Percentiles rank a stretch among this genome's conserved stretches.
These are phyloP conservation scores for Eucalyptus dawsonii DNA, from an alignment of 345 rosid species.

Conservation along the genomic window DNA sequence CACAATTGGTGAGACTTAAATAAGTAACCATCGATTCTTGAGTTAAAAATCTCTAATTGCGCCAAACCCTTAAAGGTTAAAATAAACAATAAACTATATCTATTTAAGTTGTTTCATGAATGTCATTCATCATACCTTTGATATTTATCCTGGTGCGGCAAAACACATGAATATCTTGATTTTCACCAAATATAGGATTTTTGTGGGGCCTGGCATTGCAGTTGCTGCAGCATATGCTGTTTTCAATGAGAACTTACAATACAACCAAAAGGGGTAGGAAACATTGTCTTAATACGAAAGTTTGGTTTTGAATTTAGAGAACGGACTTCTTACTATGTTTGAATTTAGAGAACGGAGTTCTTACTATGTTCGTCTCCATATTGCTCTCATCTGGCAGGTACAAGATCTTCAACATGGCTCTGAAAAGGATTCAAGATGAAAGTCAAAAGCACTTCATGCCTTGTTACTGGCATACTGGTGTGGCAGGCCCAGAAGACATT, in stretches of 20 bases:
- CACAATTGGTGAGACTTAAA: too few relatives aligned
- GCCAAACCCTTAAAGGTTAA: neutral
- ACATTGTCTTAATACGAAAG: neutral
- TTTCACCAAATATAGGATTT: too few relatives aligned
- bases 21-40: too few relatives aligned
- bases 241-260: conserved; percentile 65
- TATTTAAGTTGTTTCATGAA: neutral
- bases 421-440: conserved; percentile 81
- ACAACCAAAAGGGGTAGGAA: conserved; percentile 68
- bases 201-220: conserved; percentile 67
- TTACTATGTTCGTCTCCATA: neutral
- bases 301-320: neutral
- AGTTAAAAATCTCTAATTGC: too few relatives aligned
- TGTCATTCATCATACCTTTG: neutral
- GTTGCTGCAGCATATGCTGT: conserved; percentile 80
- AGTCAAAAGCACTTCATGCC: conserved; percentile 13
- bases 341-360: neutral
- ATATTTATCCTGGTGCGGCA: too few relatives aligned
- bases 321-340: neutral
- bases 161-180: too few relatives aligned
- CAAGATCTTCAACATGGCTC: conserved; percentile 72
- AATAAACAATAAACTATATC: too few relatives aligned
- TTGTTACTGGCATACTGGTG: neutral
- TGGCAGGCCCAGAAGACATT: neutral
- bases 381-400: conserved; percentile 28